Evolutionary conservation across 805 yeast species (phyloP).

Genomic region (Myxozyma mucilagina): DNA sequence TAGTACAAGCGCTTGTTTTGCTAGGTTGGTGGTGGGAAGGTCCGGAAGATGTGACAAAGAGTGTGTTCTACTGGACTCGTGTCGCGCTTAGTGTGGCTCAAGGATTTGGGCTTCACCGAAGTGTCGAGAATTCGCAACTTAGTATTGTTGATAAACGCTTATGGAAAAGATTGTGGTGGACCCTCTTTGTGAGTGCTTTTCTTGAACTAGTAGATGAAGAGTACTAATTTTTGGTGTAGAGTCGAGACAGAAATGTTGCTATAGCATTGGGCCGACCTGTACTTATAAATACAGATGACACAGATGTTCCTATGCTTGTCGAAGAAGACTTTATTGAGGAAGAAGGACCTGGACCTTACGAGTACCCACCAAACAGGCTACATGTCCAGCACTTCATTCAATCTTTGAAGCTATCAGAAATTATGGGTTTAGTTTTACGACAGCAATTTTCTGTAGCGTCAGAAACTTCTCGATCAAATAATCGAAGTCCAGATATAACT

Average conservation of each 20-base stretch:
- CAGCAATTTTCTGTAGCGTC: slow-evolving; percentile 73
- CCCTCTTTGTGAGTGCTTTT: slow-evolving; percentile 50
- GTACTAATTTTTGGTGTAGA: background rate
- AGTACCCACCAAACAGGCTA: slow-evolving; percentile 49
- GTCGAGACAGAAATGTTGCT: slow-evolving; percentile 65
- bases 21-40: slow-evolving; percentile 75
- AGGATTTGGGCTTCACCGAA: slow-evolving; percentile 66
- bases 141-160: slow-evolving; percentile 48
- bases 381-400: slow-evolving; percentile 63
- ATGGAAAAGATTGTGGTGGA: slow-evolving; percentile 77
- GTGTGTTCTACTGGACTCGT: slow-evolving; percentile 68
- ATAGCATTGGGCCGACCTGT: slow-evolving; percentile 75
- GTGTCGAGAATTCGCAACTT: slow-evolving; percentile 43
- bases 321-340: slow-evolving; percentile 64
- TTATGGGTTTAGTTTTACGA: slow-evolving; percentile 65
- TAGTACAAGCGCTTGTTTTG: slow-evolving; percentile 61
- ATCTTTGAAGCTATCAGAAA: slow-evolving; percentile 64
- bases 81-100: slow-evolving; percentile 70
- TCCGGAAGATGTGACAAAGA: slow-evolving; percentile 66
- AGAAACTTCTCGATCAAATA: slow-evolving; percentile 48
- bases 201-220: too few species aligned
- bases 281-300: slow-evolving; percentile 66
- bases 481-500: slow-evolving; percentile 51
- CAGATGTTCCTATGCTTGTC: slow-evolving; percentile 72
- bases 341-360: slow-evolving; percentile 46